Percentiles rank a stretch among this genome's conserved stretches.
Conservation (phyloP, 768 basidiomycete genomes). For the Kwoniella sp. region DNA sequence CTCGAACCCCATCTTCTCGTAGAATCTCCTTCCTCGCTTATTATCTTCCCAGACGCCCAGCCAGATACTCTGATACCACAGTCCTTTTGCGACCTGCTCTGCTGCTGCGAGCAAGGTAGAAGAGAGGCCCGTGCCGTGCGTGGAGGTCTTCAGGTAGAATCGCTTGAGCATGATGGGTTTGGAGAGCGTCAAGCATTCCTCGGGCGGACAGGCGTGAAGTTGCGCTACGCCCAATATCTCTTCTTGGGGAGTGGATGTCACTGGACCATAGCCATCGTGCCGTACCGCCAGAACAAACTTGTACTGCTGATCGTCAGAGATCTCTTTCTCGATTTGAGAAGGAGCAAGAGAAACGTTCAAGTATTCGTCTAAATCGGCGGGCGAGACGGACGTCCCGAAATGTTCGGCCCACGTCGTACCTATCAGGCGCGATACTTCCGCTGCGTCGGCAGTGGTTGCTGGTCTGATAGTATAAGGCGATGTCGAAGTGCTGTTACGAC, state of each 20-base stretch:
- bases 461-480: background rate
- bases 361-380: constrained; percentile 32
- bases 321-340: background rate
- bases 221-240: constrained; percentile 21
- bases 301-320: constrained; percentile 19
- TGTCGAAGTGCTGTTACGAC: background rate
- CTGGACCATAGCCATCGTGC: no score
- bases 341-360: constrained; percentile 27
- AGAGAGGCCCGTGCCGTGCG: constrained; percentile 21
- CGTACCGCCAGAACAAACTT: background rate
- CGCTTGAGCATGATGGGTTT: constrained; percentile 19
- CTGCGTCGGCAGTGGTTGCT: constrained; percentile 13
- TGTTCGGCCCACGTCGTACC: constrained; percentile 37
- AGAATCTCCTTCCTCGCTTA: constrained; percentile 20
- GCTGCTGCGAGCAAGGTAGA: constrained; percentile 1
- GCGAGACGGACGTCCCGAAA: constrained; percentile 38
- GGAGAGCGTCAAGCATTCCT: constrained; percentile 12
- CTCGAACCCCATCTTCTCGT: constrained; percentile 28
- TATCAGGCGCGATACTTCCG: constrained; percentile 16
- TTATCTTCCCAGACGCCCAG: constrained; percentile 31
- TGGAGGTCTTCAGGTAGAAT: constrained; percentile 13
- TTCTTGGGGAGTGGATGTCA: no score
- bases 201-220: constrained; percentile 12
- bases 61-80: constrained; percentile 21
- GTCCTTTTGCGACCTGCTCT: constrained; percentile 5